Evolutionary conservation across 78 protist genomes (phyloP).

Genomic region (Chrysochromulina tobinii): DNA sequence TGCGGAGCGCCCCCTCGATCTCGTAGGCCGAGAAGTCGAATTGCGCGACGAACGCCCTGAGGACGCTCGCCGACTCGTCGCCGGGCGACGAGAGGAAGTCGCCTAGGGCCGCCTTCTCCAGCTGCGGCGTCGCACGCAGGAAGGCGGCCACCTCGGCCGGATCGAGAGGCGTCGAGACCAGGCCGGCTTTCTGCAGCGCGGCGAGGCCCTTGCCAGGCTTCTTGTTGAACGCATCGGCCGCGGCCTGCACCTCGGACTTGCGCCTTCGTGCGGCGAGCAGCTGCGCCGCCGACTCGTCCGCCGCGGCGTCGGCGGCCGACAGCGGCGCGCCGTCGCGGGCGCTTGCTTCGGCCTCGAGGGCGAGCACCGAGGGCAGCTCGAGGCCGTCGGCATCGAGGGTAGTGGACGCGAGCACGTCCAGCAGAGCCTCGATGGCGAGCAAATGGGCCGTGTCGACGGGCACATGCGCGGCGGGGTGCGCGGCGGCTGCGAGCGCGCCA

Average conservation of each 20-base stretch:
- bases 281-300: neutral
- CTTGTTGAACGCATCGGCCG: conserved; percentile 34
- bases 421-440: neutral
- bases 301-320: too few species aligned
- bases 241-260: conserved; percentile 20
- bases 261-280: neutral
- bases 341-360: too few species aligned
- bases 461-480: too few species aligned
- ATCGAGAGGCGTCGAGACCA: conserved; percentile 6
- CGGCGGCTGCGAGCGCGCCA: too few species aligned
- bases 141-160: conserved; percentile 17
- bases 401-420: neutral
- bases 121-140: conserved; percentile 27
- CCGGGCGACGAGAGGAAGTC: conserved; percentile 38
- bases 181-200: neutral
- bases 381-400: neutral
- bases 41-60: neutral
- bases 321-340: too few species aligned
- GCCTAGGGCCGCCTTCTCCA: conserved; percentile 59
- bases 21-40: conserved; percentile 39
- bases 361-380: too few species aligned
- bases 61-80: neutral
- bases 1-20: conserved; percentile 60
- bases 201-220: neutral
- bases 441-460: too few species aligned